Percentiles rank a stretch among this genome's conserved stretches.
Conservation (phyloP, 345 rosid genomes). For the Turritis glabra region DNA sequence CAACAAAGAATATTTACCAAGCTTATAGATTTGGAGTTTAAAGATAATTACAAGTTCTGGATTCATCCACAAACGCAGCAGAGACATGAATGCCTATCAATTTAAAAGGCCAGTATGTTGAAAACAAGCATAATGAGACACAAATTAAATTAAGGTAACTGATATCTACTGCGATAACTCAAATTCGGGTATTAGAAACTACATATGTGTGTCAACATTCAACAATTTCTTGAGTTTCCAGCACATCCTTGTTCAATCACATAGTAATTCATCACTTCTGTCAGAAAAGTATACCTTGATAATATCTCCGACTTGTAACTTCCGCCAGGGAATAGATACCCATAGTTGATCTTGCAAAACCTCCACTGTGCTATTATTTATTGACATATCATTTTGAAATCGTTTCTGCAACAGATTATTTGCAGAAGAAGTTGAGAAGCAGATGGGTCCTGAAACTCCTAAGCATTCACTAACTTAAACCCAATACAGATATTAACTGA, state of each 20-base stretch:
- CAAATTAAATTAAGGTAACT: no score
- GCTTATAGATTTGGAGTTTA: background rate
- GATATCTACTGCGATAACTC: no score
- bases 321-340: conserved; percentile 83
- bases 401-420: conserved; percentile 72
- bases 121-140: no score
- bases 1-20: conserved; percentile 21
- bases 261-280: background rate
- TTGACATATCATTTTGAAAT: conserved; percentile 89
- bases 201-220: background rate
- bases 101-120: no score
- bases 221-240: no score
- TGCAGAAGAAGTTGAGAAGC: conserved; percentile 18
- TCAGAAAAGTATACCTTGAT: conserved; percentile 56
- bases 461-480: conserved; percentile 2
- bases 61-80: no score
- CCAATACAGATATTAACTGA: background rate
- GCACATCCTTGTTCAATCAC: background rate
- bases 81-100: no score
- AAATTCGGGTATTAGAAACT: background rate
- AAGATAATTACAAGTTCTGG: no score
- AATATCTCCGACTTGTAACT: conserved; percentile 96
- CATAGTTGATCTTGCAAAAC: conserved; percentile 84
- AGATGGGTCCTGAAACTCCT: conserved; percentile 13
- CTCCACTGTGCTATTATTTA: conserved; percentile 78